Evolutionary conservation across 805 yeast genomes (phyloP).

Genomic region (Metschnikowia reukaufii): DNA sequence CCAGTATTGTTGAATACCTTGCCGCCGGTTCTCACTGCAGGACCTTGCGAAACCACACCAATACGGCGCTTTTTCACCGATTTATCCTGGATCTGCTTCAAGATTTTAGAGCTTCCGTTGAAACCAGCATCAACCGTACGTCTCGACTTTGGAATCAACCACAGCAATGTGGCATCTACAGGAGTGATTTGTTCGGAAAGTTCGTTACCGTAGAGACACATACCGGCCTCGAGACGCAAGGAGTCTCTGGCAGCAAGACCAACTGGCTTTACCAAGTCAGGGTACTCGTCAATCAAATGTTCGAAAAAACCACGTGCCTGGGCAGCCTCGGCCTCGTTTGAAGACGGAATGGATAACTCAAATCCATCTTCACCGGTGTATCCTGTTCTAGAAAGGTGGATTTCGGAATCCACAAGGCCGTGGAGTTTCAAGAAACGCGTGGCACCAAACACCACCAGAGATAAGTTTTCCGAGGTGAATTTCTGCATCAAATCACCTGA

Average conservation of each 20-base stretch:
- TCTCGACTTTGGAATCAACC: slow-evolving; percentile 86
- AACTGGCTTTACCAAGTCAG: slow-evolving; percentile 70
- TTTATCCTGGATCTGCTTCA: slow-evolving; percentile 70
- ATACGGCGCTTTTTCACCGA: slow-evolving; percentile 60
- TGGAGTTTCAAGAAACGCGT: slow-evolving; percentile 49
- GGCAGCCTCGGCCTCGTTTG: slow-evolving; percentile 36
- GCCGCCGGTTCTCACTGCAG: slow-evolving; percentile 86
- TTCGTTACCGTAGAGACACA: slow-evolving; percentile 97
- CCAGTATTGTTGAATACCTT: slow-evolving; percentile 59
- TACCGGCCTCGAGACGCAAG: slow-evolving; percentile 92
- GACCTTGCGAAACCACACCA: slow-evolving; percentile 76
- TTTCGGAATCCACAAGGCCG: slow-evolving; percentile 41
- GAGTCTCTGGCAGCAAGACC: slow-evolving; percentile 99
- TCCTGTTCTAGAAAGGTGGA: slow-evolving; percentile 92
- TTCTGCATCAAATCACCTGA: slow-evolving; percentile 68
- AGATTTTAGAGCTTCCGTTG: slow-evolving; percentile 74
- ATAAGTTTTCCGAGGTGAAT: slow-evolving; percentile 58
- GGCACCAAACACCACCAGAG: slow-evolving; percentile 71
- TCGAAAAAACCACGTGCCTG: slow-evolving; percentile 61
- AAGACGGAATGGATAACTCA: slow-evolving; percentile 74
- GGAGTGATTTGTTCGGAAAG: slow-evolving; percentile 79
- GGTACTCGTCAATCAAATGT: slow-evolving; percentile 50
- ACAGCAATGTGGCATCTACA: slow-evolving; percentile 81
- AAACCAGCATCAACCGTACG: slow-evolving; percentile 53
- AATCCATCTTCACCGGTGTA: slow-evolving; percentile 99